Evolutionary conservation across 139 green algal species (phyloP), one percentile per base, ranked within the genome.

Genomic region (Astrephomene gubernaculifera): DNA sequence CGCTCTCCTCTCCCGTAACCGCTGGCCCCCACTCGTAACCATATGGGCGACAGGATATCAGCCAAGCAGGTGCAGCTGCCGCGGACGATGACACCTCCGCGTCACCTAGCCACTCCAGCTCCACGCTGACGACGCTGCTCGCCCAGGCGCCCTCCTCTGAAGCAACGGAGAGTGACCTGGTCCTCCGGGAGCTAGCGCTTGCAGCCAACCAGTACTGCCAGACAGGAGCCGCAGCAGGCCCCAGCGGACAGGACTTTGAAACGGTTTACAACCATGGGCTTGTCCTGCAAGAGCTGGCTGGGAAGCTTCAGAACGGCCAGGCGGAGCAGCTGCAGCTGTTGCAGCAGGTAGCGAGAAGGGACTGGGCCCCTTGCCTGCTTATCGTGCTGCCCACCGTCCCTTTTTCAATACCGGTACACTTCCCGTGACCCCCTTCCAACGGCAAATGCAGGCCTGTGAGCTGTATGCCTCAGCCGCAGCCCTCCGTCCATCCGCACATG

Each of bases 251-350:
- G 2, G 88, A 94, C 36, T 96, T 92, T 65, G 91, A 96, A 21
- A 29, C 72, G 0, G 52, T 94, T 3, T 97, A 97, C 73, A 92
- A 94, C 76, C 89, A 95, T 67, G 94, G 92, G 0, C 87, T 97
- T 25, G 89, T 92, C 22, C 89, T 96, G 67, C 93, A 96, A 64
- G 93, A 95, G 90, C 85, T 94, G 39, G 92, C 91, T 2, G 64
- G 45, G 31, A 79, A 71, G 45, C 57, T 88, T 19, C 41, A 68
- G 22, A 29, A 44, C 22, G 71, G 60, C 6, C 81, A 75, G 8
- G 24, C 52, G 36, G 86, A 93, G 31, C 84, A 93, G 39, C 38
- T 80, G 14, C 36, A 70, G 38, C 60, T 89, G n/a, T 70, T 93
- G 53, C 33, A 61, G 4, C 49, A 90, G 89, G 89, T 92, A 67